Conservation (phyloP, 2,329 filamentous ascomycete species). For the Pseudogymnoascus sp. region DNA sequence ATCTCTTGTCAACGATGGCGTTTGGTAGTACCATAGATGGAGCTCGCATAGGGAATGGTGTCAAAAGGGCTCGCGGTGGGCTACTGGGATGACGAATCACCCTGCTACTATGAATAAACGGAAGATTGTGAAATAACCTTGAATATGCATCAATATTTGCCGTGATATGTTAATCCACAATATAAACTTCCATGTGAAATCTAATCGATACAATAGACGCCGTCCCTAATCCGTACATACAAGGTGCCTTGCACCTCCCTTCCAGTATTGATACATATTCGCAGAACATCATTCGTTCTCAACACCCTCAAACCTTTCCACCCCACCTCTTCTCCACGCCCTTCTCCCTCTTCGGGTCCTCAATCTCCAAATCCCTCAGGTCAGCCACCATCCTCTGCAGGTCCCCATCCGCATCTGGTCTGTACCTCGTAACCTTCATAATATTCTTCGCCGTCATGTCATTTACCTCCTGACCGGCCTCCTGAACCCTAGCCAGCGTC, state of each 20-base stretch:
- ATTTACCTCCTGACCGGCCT: slow-evolving; percentile 49
- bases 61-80: neutral
- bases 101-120: slow-evolving; percentile 10
- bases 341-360: slow-evolving; percentile 26
- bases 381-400: slow-evolving; percentile 56
- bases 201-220: neutral
- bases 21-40: slow-evolving; percentile 11
- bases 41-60: slow-evolving; percentile 12
- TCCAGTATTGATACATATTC: slow-evolving; percentile 2
- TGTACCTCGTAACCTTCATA: slow-evolving; percentile 71
- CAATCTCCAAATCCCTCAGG: slow-evolving; percentile 31
- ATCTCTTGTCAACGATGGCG: slow-evolving; percentile 11
- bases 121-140: slow-evolving; percentile 6
- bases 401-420: slow-evolving; percentile 54
- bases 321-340: slow-evolving; percentile 29
- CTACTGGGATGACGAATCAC: slow-evolving; percentile 4
- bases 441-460: slow-evolving; percentile 71
- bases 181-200: neutral
- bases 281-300: neutral
- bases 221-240: slow-evolving; percentile 8
- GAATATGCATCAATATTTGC: neutral
- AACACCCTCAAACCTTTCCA: slow-evolving; percentile 17
- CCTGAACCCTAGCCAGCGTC: slow-evolving; percentile 59
- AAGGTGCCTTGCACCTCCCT: slow-evolving; percentile 5
- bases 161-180: neutral